Evolutionary conservation across 352 stramenopile genomes (phyloP).

Genomic region (Phytophthora melonis): DNA sequence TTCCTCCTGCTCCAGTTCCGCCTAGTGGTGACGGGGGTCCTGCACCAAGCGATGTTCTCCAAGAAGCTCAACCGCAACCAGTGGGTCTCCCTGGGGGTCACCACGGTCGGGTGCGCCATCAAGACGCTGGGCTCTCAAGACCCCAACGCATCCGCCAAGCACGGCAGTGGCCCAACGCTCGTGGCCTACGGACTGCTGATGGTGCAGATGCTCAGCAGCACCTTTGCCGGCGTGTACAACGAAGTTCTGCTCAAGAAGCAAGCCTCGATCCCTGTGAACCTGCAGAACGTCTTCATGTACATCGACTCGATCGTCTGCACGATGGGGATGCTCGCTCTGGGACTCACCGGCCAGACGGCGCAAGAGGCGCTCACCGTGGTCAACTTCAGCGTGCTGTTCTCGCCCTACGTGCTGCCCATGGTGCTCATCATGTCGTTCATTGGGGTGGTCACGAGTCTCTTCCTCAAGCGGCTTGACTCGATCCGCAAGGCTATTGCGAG

Average conservation of each 20-base stretch:
- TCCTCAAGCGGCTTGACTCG: constrained; percentile 84
- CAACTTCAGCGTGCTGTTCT: constrained; percentile 74
- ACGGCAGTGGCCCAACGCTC: constrained; percentile 33
- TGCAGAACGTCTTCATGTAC: constrained; percentile 91
- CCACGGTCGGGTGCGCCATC: constrained; percentile 77
- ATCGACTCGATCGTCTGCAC: constrained; percentile 83
- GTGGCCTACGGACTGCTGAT: constrained; percentile 70
- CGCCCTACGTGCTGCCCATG: constrained; percentile 78
- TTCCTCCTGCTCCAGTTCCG: constrained; percentile 85
- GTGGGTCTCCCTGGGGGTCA: constrained; percentile 78
- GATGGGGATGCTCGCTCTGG: constrained; percentile 67
- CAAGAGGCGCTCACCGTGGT: constrained; percentile 53
- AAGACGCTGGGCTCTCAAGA: constrained; percentile 68
- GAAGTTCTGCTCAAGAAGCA: constrained; percentile 86
- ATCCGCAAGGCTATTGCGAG: constrained; percentile 85
- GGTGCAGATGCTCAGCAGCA: constrained; percentile 84
- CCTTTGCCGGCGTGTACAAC: constrained; percentile 88
- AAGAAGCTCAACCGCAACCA: constrained; percentile 81
- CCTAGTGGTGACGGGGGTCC: constrained; percentile 79
- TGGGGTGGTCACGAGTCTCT: constrained; percentile 83
- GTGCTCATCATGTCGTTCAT: constrained; percentile 88
- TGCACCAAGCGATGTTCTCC: constrained; percentile 84
- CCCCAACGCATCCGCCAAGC: constrained; percentile 24
- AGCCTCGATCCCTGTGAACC: constrained; percentile 68
- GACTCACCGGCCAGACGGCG: constrained; percentile 76